Percentiles rank a stretch among this genome's conserved stretches.
phyloP scores from a whole-genome alignment of 2,329 filamentous ascomycete species.

The Diaporthe ilicicola region DNA sequence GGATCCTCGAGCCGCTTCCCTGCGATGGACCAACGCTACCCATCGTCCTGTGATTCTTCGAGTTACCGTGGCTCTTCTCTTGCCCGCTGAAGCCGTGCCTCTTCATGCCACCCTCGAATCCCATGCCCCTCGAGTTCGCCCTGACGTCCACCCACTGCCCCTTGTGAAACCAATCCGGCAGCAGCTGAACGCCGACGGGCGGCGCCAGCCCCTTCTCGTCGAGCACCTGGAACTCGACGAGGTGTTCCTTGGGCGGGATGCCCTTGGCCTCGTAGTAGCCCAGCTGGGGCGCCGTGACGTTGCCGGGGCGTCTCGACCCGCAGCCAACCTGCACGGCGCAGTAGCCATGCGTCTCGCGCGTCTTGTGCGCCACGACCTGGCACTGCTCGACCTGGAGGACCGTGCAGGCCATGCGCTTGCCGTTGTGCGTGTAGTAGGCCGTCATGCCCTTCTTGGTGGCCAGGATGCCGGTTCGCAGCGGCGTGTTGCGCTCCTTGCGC shows the following conservation, averaged over 20 bases:
- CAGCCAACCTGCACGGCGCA: slow-evolving; percentile 91
- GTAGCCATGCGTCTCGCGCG: slow-evolving; percentile 82
- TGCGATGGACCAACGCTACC: slow-evolving; percentile 91
- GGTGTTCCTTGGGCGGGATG: slow-evolving; percentile 82
- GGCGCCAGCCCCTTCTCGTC: slow-evolving; percentile 73
- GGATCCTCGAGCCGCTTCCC: slow-evolving; percentile 89
- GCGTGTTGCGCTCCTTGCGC: slow-evolving; percentile 66
- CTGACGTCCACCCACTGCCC: slow-evolving; percentile 92
- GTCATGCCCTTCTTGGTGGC: slow-evolving; percentile 97
- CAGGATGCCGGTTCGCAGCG: slow-evolving; percentile 80
- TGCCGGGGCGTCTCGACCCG: slow-evolving; percentile 76
- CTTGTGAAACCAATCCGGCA: slow-evolving; percentile 88
- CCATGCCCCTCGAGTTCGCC: slow-evolving; percentile 83
- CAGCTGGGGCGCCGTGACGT: slow-evolving; percentile 82
- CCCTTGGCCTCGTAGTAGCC: slow-evolving; percentile 88
- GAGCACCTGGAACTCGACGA: slow-evolving; percentile 89
- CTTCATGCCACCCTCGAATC: slow-evolving; percentile 99
- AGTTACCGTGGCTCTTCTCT: slow-evolving; percentile 93
- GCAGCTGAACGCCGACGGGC: slow-evolving; percentile 77
- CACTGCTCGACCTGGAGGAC: slow-evolving; percentile 93
- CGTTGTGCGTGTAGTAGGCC: slow-evolving; percentile 83
- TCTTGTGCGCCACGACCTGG: slow-evolving; percentile 89
- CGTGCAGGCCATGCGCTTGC: slow-evolving; percentile 83
- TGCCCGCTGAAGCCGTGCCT: slow-evolving; percentile 89
- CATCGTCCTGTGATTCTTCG: slow-evolving; percentile 90